Evolutionary conservation across 2,329 filamentous ascomycete species (phyloP).

Genomic region (Penicillium thymicola): DNA sequence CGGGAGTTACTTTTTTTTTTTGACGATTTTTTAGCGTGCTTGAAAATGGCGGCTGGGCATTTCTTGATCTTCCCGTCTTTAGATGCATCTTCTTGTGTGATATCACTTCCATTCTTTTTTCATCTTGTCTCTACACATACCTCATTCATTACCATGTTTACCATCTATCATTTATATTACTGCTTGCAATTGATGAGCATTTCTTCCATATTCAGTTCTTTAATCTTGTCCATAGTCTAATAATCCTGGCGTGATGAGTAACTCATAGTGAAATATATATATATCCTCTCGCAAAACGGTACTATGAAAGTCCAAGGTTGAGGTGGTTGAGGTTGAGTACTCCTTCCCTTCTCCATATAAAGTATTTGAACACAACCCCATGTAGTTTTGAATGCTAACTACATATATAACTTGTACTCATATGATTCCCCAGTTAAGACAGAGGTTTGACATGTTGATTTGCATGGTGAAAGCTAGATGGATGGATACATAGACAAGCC

Average conservation of each 20-base stretch:
- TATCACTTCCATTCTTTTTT: constrained; percentile 9
- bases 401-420: neutral
- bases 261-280: neutral
- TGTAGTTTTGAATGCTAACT: neutral
- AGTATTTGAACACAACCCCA: neutral
- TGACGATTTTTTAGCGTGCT: constrained; percentile 11
- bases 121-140: constrained; percentile 9
- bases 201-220: neutral
- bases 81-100: constrained; percentile 10
- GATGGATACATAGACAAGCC: neutral
- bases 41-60: constrained; percentile 6
- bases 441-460: neutral
- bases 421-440: neutral
- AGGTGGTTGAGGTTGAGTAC: neutral
- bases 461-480: neutral
- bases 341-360: neutral
- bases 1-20: constrained; percentile 6
- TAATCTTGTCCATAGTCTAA: neutral
- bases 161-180: constrained; percentile 7
- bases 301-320: neutral
- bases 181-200: constrained; percentile 1
- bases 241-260: no score
- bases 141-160: constrained; percentile 6
- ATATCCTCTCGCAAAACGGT: neutral
- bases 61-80: neutral